These are phyloP conservation scores for Quercus lobata DNA, from an alignment of 331 rosid species.

Conservation along the genomic window DNA sequence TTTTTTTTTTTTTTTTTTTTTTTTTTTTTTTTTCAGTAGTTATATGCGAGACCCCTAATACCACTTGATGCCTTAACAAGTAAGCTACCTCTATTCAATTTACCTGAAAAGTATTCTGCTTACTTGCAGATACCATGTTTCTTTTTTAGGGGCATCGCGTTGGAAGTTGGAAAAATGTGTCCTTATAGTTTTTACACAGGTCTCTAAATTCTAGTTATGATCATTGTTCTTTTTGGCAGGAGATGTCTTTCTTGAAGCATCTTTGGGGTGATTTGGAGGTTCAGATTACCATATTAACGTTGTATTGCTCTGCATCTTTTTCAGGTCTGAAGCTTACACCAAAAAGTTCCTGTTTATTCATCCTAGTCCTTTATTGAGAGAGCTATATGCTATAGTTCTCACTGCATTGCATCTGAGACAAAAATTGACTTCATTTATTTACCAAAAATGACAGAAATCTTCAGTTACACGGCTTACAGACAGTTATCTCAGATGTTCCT, in stretches of 20 bases:
- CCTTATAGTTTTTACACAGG: not conserved
- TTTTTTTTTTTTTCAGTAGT: too few species aligned
- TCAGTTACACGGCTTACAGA: constrained; percentile 54
- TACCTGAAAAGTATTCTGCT: too few species aligned
- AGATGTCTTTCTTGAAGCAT: constrained; percentile 26
- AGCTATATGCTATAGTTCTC: not conserved
- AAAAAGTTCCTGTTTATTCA: constrained; percentile 3
- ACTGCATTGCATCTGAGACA: constrained; percentile 3
- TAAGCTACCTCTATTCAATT: too few species aligned
- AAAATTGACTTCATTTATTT: constrained; percentile 19
- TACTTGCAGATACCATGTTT: too few species aligned
- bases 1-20: too few species aligned
- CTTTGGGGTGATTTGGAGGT: constrained; percentile 5
- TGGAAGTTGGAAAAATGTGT: too few species aligned
- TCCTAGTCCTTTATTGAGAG: constrained; percentile 17
- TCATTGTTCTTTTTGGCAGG: not conserved
- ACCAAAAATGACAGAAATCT: constrained; percentile 53
- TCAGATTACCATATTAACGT: constrained; percentile 15
- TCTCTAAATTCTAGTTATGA: constrained; percentile 39
- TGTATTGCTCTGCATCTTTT: not conserved
- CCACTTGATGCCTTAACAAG: too few species aligned
- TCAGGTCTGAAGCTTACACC: constrained; percentile 34
- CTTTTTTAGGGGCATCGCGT: constrained; percentile 38
- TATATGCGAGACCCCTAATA: too few species aligned
- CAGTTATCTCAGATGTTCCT: constrained; percentile 36